phyloP scores from a whole-genome alignment of 139 green algal genomes.

The Tetradesmus obliquus region DNA sequence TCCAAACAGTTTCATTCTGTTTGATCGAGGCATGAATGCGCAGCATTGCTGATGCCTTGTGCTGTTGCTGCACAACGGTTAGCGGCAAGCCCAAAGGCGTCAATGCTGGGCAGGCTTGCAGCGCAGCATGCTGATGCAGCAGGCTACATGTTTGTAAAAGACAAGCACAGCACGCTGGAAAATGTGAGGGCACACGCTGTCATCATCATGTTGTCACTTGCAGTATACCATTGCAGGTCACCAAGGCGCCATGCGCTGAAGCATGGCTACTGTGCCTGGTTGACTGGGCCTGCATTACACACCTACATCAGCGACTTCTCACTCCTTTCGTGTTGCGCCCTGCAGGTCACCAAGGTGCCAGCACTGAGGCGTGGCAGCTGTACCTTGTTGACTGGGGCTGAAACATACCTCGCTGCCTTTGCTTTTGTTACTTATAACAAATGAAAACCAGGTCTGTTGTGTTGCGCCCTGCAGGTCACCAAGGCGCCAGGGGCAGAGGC shows the following conservation, averaged over 20 bases:
- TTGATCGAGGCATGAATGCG: constrained; percentile 62
- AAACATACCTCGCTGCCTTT: neutral
- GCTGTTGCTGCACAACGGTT: constrained; percentile 74
- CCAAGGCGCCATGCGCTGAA: too few species aligned
- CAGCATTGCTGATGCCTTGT: constrained; percentile 82
- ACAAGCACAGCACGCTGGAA: constrained; percentile 91
- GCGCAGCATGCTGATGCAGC: constrained; percentile 61
- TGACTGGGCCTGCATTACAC: too few species aligned
- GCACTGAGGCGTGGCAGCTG: constrained; percentile 74
- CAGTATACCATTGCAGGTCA: too few species aligned
- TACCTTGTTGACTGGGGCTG: constrained; percentile 91
- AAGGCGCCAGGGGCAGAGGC: constrained; percentile 57
- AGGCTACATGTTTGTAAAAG: constrained; percentile 88
- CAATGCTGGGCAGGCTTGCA: constrained; percentile 79
- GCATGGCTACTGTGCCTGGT: too few species aligned
- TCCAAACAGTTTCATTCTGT: too few species aligned
- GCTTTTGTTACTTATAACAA: neutral
- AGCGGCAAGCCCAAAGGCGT: constrained; percentile 82
- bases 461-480: constrained; percentile 61
- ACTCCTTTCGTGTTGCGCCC: too few species aligned
- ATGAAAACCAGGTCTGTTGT: neutral
- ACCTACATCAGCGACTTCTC: too few species aligned
- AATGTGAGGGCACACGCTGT: constrained; percentile 68
- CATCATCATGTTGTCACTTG: too few species aligned
- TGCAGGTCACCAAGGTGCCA: too few species aligned